Conservation (phyloP, 129 eudicot species). For the Flaveria ramosissima region DNA sequence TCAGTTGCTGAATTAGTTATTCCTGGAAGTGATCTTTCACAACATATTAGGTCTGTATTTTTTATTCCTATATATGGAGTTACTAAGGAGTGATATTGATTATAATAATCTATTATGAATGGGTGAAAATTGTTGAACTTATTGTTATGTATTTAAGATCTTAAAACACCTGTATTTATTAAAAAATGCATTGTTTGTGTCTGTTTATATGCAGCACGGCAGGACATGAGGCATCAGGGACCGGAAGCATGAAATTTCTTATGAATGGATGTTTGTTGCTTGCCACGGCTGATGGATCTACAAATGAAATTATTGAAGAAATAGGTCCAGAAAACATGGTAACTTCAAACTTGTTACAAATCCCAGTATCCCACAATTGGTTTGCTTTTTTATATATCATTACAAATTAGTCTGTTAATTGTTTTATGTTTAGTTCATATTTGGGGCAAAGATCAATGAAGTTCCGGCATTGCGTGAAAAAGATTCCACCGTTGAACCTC, state of each 20-base stretch:
- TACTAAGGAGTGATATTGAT: no score
- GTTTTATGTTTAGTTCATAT: conserved; percentile 41
- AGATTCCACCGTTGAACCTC: conserved; percentile 38
- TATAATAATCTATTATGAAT: background rate
- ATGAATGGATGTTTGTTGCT: conserved; percentile 64
- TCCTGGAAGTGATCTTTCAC: conserved; percentile 70
- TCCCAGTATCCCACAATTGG: background rate
- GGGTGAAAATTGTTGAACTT: background rate
- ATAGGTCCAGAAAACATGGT: conserved; percentile 67
- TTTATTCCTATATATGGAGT: background rate
- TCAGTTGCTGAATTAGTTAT: conserved; percentile 66
- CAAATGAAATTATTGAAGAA: conserved; percentile 58
- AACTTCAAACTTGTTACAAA: conserved; percentile 8
- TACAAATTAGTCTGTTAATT: background rate
- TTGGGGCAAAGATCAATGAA: conserved; percentile 60
- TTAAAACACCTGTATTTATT: background rate
- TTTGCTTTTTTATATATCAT: conserved; percentile 13
- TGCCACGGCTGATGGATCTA: conserved; percentile 63
- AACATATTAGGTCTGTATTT: conserved; percentile 55
- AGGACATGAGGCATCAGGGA: conserved; percentile 70
- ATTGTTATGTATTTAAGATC: background rate
- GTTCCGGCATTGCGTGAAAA: conserved; percentile 54
- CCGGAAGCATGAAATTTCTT: conserved; percentile 68
- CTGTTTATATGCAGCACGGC: conserved; percentile 54
- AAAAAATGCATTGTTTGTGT: background rate